Percentiles rank a stretch among this genome's conserved stretches.
These are phyloP conservation scores for Ustilago shanxiensis DNA, from an alignment of 1,284 basidiomycete genomes.

Conservation along the genomic window DNA sequence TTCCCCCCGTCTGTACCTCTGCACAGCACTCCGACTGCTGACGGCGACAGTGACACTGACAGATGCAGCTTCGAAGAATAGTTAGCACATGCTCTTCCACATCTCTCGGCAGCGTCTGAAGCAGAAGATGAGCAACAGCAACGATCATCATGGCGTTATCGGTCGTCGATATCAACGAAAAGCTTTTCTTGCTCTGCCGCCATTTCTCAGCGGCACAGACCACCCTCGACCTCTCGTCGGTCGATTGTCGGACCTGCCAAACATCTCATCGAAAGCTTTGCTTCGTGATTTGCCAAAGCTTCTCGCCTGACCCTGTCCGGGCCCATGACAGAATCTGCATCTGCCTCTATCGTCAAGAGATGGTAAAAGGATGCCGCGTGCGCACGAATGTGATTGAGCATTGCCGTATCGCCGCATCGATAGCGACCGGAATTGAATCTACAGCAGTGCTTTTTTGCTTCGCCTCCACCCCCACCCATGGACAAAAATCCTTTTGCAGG, in stretches of 20 bases:
- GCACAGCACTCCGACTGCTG: neutral
- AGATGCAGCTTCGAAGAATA: neutral
- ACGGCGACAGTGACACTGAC: neutral
- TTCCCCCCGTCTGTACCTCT: neutral
- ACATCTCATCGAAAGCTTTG: neutral
- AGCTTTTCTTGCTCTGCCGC: neutral
- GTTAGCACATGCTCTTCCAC: neutral
- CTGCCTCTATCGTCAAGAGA: neutral
- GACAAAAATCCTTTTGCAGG: neutral
- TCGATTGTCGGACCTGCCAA: neutral
- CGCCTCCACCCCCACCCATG: constrained; percentile 11
- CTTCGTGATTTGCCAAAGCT: neutral
- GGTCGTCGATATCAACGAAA: constrained; percentile 1
- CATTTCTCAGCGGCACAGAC: constrained; percentile 5
- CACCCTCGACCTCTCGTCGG: neutral
- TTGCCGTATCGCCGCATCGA: constrained; percentile 15
- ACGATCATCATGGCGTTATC: neutral
- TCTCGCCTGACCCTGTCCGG: neutral
- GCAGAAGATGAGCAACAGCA: neutral
- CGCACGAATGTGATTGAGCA: constrained; percentile 7
- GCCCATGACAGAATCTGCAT: neutral
- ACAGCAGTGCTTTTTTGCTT: neutral
- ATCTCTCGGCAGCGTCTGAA: neutral
- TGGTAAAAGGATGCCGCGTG: neutral
- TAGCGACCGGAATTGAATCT: constrained; percentile 6